phyloP scores from a whole-genome alignment of 768 basidiomycete genomes.

The Calocera viscosa region DNA sequence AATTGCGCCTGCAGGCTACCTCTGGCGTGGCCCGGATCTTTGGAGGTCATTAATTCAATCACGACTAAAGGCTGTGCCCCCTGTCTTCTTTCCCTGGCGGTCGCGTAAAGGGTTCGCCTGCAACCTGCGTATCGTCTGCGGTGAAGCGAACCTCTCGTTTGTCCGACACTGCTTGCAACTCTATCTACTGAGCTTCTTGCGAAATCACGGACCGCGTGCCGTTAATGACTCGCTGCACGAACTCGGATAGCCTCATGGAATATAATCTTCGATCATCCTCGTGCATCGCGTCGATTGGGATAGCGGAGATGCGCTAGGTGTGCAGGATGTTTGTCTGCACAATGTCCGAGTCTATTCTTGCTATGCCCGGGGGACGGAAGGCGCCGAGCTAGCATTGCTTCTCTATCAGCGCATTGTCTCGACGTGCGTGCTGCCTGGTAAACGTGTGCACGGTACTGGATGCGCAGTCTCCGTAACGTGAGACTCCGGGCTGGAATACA shows the following conservation, averaged over 20 bases:
- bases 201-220: background rate
- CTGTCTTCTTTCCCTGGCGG: background rate
- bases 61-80: background rate
- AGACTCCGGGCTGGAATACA: no score
- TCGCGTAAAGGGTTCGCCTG: background rate
- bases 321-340: background rate
- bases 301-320: background rate
- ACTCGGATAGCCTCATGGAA: background rate
- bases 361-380: background rate
- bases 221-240: background rate
- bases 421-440: background rate
- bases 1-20: background rate
- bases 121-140: background rate
- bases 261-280: background rate
- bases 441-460: background rate
- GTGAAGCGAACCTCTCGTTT: background rate
- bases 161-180: background rate
- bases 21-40: background rate
- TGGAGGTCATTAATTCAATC: background rate
- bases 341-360: background rate
- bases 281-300: background rate
- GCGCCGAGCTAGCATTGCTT: background rate
- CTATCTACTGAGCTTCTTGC: background rate
- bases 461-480: no score
- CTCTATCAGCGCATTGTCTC: background rate